A percentile compares a stretch with the other conserved stretches of the same genome.
These are phyloP conservation scores for Clonostachys byssicola DNA, from an alignment of 2,329 filamentous ascomycete species.

Conservation along the genomic window DNA sequence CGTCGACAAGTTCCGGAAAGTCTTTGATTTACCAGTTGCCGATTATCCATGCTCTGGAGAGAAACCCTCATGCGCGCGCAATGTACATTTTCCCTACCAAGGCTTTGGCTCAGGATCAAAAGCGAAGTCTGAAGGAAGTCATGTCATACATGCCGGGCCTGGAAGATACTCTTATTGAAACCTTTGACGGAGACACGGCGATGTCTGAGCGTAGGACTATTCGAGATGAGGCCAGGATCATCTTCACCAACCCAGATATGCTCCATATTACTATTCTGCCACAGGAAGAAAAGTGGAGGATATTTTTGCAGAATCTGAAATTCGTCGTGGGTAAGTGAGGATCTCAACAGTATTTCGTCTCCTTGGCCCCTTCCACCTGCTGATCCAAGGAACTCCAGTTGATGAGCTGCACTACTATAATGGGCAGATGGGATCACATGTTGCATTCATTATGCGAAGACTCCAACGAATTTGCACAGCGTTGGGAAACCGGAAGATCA, in stretches of 20 bases:
- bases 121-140: conserved; percentile 81
- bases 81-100: conserved; percentile 99
- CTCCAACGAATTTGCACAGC: conserved; percentile 84
- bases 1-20: conserved; percentile 94
- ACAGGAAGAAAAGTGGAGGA: conserved; percentile 85
- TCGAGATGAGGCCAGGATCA: conserved; percentile 83
- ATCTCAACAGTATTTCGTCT: neutral
- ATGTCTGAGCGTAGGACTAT: conserved; percentile 76
- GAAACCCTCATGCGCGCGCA: conserved; percentile 71
- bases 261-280: conserved; percentile 90
- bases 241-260: conserved; percentile 99
- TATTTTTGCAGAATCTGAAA: conserved; percentile 81
- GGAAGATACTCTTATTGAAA: conserved; percentile 76
- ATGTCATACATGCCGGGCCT: conserved; percentile 75
- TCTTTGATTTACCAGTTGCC: conserved; percentile 97
- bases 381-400: conserved; percentile 30
- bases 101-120: conserved; percentile 91
- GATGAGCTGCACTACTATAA: conserved; percentile 96
- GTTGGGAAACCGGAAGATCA: conserved; percentile 78
- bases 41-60: conserved; percentile 80
- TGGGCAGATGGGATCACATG: conserved; percentile 87
- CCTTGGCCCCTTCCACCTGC: neutral
- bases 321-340: conserved; percentile 67
- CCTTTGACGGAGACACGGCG: conserved; percentile 92
- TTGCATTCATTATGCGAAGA: conserved; percentile 91